phyloP scores from a whole-genome alignment of 2,329 filamentous ascomycete species.

The Sclerotinia spermophila region DNA sequence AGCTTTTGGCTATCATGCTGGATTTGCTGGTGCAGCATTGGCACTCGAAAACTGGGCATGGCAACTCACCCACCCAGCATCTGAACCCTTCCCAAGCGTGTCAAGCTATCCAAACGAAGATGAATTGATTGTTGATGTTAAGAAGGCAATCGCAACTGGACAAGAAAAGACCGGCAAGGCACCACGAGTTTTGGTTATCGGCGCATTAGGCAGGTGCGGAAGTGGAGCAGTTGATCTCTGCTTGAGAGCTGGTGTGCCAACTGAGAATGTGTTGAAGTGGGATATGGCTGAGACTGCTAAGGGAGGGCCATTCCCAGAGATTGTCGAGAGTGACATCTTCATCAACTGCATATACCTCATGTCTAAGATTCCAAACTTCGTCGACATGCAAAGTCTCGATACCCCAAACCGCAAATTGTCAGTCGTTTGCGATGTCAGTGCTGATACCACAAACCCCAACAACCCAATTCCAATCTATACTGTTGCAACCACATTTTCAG shows the following conservation, averaged over 20 bases:
- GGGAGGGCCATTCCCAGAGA: constrained; percentile 72
- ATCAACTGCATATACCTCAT: constrained; percentile 89
- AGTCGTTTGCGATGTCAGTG: constrained; percentile 76
- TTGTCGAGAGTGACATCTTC: constrained; percentile 71
- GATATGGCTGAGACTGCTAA: constrained; percentile 74
- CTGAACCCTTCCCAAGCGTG: constrained; percentile 62
- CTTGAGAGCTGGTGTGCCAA: constrained; percentile 67
- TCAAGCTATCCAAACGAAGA: constrained; percentile 70
- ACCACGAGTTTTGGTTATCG: constrained; percentile 79
- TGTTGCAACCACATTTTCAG: constrained; percentile 80
- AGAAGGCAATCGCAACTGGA: constrained; percentile 64
- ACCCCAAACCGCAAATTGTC: constrained; percentile 66
- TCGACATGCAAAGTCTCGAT: constrained; percentile 67
- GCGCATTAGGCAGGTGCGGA: constrained; percentile 79
- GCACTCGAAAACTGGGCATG: constrained; percentile 79
- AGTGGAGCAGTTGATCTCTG: constrained; percentile 79
- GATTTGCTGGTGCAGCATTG: constrained; percentile 68
- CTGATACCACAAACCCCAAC: constrained; percentile 70
- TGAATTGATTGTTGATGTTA: constrained; percentile 69
- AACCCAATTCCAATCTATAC: constrained; percentile 73
- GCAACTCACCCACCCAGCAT: constrained; percentile 68
- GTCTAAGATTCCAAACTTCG: constrained; percentile 75
- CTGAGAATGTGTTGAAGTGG: constrained; percentile 62
- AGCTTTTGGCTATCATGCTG: constrained; percentile 62
- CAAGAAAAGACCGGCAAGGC: constrained; percentile 62